Conservation (phyloP, 1,139 yeast genomes). For the Blastobotrys indianensis region DNA sequence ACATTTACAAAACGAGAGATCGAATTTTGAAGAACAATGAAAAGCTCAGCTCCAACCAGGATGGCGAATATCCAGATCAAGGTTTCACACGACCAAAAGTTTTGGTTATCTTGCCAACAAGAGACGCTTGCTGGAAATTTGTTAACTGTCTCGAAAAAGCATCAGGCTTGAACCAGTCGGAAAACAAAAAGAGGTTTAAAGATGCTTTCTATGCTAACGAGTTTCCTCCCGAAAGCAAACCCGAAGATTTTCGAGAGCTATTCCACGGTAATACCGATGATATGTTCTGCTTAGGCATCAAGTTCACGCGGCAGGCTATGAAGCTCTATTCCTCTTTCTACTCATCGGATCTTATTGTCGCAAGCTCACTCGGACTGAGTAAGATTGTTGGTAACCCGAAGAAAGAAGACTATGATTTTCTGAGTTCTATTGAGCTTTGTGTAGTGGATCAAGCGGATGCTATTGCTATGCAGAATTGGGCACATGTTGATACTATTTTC, state of each 20-base stretch:
- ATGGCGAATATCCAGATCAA: conserved; percentile 73
- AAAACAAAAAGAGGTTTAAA: conserved; percentile 70
- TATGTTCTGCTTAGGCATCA: conserved; percentile 82
- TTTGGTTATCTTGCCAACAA: conserved; percentile 74
- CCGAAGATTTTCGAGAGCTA: conserved; percentile 71
- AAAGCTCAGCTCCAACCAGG: conserved; percentile 38
- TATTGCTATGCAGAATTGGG: conserved; percentile 91
- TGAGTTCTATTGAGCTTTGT: conserved; percentile 80
- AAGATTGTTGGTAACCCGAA: conserved; percentile 58
- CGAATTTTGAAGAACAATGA: conserved; percentile 68
- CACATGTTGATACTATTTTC: conserved; percentile 63
- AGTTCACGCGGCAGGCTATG: conserved; percentile 80
- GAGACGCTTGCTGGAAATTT: conserved; percentile 68
- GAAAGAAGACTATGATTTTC: conserved; percentile 52
- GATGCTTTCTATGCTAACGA: conserved; percentile 58
- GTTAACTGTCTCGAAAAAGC: conserved; percentile 57
- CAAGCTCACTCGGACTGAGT: conserved; percentile 88
- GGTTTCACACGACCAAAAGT: conserved; percentile 94
- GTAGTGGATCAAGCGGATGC: conserved; percentile 82
- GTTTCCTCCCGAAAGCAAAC: conserved; percentile 53
- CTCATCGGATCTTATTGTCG: conserved; percentile 77
- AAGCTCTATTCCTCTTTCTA: conserved; percentile 82
- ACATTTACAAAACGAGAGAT: conserved; percentile 80
- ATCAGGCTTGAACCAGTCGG: conserved; percentile 68
- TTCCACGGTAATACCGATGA: conserved; percentile 92